These are phyloP conservation scores for Porcisia deanei DNA, from an alignment of 208 protist species.

Conservation along the genomic window DNA sequence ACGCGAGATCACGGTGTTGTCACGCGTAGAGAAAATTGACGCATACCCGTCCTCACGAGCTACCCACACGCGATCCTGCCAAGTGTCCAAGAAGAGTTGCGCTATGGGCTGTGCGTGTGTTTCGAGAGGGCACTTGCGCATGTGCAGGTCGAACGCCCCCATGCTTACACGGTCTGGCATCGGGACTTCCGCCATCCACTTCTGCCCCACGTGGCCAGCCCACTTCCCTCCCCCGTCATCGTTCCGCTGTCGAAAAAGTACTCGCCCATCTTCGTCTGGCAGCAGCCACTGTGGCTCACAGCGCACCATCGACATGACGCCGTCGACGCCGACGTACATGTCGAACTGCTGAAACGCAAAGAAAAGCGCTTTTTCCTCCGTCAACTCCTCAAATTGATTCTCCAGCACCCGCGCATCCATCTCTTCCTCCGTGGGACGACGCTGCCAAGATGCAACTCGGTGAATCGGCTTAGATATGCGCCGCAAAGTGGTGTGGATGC, in stretches of 20 bases:
- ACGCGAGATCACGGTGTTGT: slow-evolving; percentile 62
- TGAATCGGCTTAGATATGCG: slow-evolving; percentile 52
- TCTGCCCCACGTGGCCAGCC: neutral
- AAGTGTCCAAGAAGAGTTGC: slow-evolving; percentile 64
- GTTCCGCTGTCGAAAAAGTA: slow-evolving; percentile 39
- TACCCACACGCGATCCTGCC: slow-evolving; percentile 59
- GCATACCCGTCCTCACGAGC: slow-evolving; percentile 77
- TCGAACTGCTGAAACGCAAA: slow-evolving; percentile 70
- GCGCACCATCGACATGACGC: slow-evolving; percentile 60
- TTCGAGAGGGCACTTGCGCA: slow-evolving; percentile 61
- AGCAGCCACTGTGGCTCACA: slow-evolving; percentile 56
- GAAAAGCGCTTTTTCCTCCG: slow-evolving; percentile 79
- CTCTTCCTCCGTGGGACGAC: slow-evolving; percentile 67
- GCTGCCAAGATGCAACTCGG: slow-evolving; percentile 58
- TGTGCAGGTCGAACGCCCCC: slow-evolving; percentile 47
- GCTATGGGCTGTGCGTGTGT: slow-evolving; percentile 77
- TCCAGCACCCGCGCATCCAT: slow-evolving; percentile 61
- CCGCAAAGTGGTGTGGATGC: slow-evolving; percentile 68
- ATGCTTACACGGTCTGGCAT: slow-evolving; percentile 32
- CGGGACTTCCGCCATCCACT: slow-evolving; percentile 26
- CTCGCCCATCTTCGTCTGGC: slow-evolving; percentile 43
- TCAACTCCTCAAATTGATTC: slow-evolving; percentile 79
- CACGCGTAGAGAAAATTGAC: slow-evolving; percentile 70
- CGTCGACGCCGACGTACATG: slow-evolving; percentile 80
- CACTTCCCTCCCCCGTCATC: neutral